Conservation (phyloP, 345 rosid species). For the Trapa bicornis region DNA sequence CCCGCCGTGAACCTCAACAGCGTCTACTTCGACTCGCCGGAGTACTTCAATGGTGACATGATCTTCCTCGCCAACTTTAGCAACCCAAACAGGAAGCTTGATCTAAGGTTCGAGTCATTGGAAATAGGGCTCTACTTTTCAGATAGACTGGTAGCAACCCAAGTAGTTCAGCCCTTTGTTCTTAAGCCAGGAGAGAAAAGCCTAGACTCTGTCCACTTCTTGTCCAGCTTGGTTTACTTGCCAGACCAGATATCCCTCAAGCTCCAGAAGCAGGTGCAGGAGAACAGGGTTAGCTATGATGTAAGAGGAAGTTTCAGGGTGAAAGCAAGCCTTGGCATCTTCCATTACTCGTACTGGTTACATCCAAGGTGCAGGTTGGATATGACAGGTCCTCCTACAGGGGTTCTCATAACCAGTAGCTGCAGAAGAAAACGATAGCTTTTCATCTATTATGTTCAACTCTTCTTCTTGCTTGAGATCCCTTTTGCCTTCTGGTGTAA, state of each 20-base stretch:
- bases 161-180: conserved; percentile 50
- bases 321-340: conserved; percentile 50
- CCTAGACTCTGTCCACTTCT: conserved; percentile 42
- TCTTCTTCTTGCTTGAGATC: conserved; percentile 8
- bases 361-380: conserved; percentile 60
- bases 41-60: conserved; percentile 69
- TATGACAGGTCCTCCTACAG: conserved; percentile 69
- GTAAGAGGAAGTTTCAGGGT: conserved; percentile 58
- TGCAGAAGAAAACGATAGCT: conserved; percentile 55
- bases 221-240: conserved; percentile 67
- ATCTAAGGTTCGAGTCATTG: conserved; percentile 46
- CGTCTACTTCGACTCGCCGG: conserved; percentile 67
- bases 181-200: conserved; percentile 43
- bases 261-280: conserved; percentile 58
- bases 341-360: conserved; percentile 66
- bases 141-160: conserved; percentile 42
- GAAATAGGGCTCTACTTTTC: conserved; percentile 54
- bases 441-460: neutral
- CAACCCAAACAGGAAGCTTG: conserved; percentile 63
- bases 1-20: conserved; percentile 56
- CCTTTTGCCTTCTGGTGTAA: neutral
- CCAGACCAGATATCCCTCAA: conserved; percentile 45
- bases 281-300: conserved; percentile 43
- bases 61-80: conserved; percentile 54
- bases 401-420: conserved; percentile 39